Base-by-base conservation (phyloP, 2,329 filamentous ascomycete species). In the Samsoniella hepiali region DNA sequence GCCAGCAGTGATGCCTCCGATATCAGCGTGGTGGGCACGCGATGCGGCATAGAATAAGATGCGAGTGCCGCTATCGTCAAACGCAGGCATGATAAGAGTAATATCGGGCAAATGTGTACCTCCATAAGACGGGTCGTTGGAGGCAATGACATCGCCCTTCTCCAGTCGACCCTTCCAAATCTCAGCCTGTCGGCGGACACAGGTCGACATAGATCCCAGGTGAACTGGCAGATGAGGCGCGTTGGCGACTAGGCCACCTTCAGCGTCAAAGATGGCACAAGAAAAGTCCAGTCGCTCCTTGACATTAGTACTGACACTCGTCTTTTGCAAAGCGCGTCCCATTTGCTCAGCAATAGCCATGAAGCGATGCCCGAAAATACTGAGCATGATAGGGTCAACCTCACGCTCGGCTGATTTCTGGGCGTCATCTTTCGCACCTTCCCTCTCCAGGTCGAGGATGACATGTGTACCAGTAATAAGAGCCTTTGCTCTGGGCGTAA, bases 281-380 rank as follows among this genome's bases (percentile, higher is more conserved):
- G 89, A 93, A 72, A 93, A 94, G 72, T 94, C 91, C 4, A 94
- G 81, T 11, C 91, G 83, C 70, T 94, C 91, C 68, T 95, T 90
- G 71, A 94, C 89, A 67, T 94, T 94, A 1, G 89, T 92, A 68
- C 86, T 90, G 54, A 93, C 89, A 69, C 88, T 90, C 0, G 90
- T 93, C 77, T 93, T 93, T 71, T 94, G 90, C 32, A 94, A 75
- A 11, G 89, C 88, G 54, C 89, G 82, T 1, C 91, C 90, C 91
- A 93, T 93, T 70, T 93, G 90, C 72, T 94, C 91, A 1, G 91
- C 91, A 68, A 93, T 92, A 2, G 89, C 88, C 91, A 94, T 93
- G 77, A 94, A 94, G 7, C 91, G 83, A 72, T 93, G 90, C 0
- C 88, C 89, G 69, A 94, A 93, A 63, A 94, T 90, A 68, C 87